phyloP scores from a whole-genome alignment of 1,284 basidiomycete species.

The Athelia psychrophila region DNA sequence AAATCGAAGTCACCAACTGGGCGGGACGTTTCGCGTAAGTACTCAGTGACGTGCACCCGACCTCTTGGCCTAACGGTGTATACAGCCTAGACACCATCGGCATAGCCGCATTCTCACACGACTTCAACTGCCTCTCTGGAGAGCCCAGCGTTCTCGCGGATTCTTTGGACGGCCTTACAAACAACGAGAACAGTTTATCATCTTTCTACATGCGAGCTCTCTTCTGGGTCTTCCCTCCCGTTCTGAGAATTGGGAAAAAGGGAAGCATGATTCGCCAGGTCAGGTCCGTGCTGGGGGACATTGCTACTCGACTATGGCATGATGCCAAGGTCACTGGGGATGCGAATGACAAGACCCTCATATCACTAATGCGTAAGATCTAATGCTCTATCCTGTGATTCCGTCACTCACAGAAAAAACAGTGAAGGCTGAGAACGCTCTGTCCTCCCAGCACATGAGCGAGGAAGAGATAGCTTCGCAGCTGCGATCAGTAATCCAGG shows the following conservation, averaged over 20 bases:
- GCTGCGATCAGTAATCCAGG: slow-evolving; percentile 56
- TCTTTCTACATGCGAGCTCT: slow-evolving; percentile 63
- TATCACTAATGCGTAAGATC: slow-evolving; percentile 48
- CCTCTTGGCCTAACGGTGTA: neutral
- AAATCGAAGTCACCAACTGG: slow-evolving; percentile 56
- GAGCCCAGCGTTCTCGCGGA: slow-evolving; percentile 42
- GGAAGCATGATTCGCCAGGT: slow-evolving; percentile 52
- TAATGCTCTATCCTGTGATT: slow-evolving; percentile 1
- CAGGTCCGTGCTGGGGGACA: slow-evolving; percentile 46
- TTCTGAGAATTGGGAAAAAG: slow-evolving; percentile 52
- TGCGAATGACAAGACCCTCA: slow-evolving; percentile 39
- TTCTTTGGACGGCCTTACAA: slow-evolving; percentile 53
- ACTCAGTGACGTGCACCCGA: slow-evolving; percentile 1
- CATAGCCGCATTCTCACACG: slow-evolving; percentile 53
- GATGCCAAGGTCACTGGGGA: slow-evolving; percentile 45
- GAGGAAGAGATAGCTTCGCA: slow-evolving; percentile 53
- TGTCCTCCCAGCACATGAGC: slow-evolving; percentile 31
- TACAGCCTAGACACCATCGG: slow-evolving; percentile 52
- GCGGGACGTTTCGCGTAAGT: slow-evolving; percentile 56
- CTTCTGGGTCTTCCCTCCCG: slow-evolving; percentile 54
- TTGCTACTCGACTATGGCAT: slow-evolving; percentile 47
- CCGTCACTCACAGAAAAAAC: slow-evolving; percentile 6
- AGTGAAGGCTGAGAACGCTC: slow-evolving; percentile 41
- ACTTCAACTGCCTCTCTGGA: slow-evolving; percentile 51
- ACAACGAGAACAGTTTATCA: slow-evolving; percentile 49